Evolutionary conservation across 768 basidiomycete genomes (phyloP).

Genomic region (Lactarius hatsudake): DNA sequence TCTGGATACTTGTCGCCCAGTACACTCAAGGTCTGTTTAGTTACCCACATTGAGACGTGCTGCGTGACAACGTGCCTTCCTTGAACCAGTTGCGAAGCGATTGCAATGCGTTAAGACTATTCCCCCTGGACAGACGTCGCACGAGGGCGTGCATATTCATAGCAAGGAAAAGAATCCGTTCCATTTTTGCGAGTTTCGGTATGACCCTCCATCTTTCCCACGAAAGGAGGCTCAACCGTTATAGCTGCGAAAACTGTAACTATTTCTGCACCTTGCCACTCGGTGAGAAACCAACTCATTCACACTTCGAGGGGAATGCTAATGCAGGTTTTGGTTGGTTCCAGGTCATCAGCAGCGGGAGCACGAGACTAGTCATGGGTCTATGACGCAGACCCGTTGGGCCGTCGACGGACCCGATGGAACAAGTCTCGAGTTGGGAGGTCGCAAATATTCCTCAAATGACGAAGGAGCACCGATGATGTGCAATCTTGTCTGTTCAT

Average conservation of each 20-base stretch:
- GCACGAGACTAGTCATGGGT: conserved; percentile 61
- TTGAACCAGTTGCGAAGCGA: conserved; percentile 42
- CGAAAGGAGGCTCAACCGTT: background rate
- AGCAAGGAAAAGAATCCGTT: conserved; percentile 43
- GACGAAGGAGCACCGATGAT: background rate
- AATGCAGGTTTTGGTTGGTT: background rate
- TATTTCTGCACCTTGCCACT: conserved; percentile 1
- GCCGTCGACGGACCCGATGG: conserved; percentile 51
- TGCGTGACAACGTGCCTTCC: conserved; percentile 31
- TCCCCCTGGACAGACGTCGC: conserved; percentile 41
- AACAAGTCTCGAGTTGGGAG: conserved; percentile 49
- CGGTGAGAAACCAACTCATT: background rate
- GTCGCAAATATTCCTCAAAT: conserved; percentile 51
- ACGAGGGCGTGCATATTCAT: conserved; percentile 49
- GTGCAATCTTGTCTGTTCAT: conserved; percentile 36
- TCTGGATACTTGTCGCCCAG: conserved; percentile 31
- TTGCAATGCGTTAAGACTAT: conserved; percentile 36
- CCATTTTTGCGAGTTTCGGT: conserved; percentile 48
- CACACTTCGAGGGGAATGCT: background rate
- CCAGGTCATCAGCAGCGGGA: conserved; percentile 53
- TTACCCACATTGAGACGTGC: background rate
- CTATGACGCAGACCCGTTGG: conserved; percentile 59
- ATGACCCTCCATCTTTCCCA: background rate
- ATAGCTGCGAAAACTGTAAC: background rate
- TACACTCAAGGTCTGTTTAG: conserved; percentile 50